Conservation (phyloP, 768 basidiomycete species). For the Leucosporidium scottii region DNA sequence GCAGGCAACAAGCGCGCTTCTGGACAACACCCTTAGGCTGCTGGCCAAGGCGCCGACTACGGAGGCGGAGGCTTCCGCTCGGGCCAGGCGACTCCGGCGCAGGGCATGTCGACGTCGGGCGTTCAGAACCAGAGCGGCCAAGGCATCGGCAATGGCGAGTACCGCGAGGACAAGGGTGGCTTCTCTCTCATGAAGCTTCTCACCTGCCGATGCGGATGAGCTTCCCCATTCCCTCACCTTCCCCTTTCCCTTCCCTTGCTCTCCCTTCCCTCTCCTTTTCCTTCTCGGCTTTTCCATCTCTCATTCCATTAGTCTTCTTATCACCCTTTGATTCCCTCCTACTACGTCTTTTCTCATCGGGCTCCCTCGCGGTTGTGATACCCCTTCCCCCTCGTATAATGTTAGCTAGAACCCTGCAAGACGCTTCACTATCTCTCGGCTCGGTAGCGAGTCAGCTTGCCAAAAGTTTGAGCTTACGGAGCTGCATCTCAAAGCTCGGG, state of each 20-base stretch:
- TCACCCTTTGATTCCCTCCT: too few species aligned
- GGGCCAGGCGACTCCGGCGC: constrained; percentile 2
- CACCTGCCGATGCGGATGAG: constrained; percentile 36
- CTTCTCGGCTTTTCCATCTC: too few species aligned
- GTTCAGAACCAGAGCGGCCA: not conserved
- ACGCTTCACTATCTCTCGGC: too few species aligned
- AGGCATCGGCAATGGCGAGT: constrained; percentile 21
- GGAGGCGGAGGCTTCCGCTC: constrained; percentile 1
- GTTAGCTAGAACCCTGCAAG: too few species aligned
- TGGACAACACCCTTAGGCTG: constrained; percentile 28
- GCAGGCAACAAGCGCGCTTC: constrained; percentile 4
- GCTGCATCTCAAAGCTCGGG: too few species aligned
- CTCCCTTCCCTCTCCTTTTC: too few species aligned
- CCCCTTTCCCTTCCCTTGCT: not conserved
- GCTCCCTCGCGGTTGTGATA: too few species aligned
- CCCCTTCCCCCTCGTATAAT: too few species aligned
- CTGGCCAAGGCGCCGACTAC: not conserved
- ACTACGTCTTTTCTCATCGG: too few species aligned
- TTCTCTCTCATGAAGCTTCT: constrained; percentile 32
- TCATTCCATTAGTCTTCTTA: too few species aligned
- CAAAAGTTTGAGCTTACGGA: too few species aligned
- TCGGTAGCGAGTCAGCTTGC: too few species aligned
- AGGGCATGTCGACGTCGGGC: constrained; percentile 4
- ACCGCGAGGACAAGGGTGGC: constrained; percentile 26
- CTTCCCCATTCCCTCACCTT: not conserved